Conservation (phyloP, 2,329 filamentous ascomycete genomes). For the Cordyceps cicadae region DNA sequence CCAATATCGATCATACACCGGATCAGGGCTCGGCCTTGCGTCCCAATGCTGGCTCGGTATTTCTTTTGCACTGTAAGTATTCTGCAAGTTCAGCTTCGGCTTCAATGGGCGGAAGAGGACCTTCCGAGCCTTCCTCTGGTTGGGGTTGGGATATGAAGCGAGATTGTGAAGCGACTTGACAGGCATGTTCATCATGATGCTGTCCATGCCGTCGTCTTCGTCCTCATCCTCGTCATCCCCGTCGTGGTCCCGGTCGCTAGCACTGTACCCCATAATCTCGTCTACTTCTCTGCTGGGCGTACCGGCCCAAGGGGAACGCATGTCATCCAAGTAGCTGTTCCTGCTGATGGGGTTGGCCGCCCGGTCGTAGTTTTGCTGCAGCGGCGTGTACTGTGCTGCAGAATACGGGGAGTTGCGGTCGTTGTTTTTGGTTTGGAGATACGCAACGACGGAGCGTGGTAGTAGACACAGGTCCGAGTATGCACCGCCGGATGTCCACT, state of each 20-base stretch:
- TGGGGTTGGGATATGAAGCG: constrained; percentile 48
- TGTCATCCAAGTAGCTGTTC: constrained; percentile 2
- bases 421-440: constrained; percentile 25
- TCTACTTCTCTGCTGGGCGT: neutral
- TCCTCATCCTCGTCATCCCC: constrained; percentile 21
- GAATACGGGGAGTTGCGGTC: constrained; percentile 17
- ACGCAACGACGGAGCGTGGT: constrained; percentile 28
- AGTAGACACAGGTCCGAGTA: constrained; percentile 28
- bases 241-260: constrained; percentile 14
- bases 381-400: constrained; percentile 37
- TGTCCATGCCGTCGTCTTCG: constrained; percentile 21
- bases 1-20: neutral
- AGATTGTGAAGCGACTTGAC: constrained; percentile 44
- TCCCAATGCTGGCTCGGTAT: neutral
- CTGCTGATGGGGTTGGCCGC: constrained; percentile 33
- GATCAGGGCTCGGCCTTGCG: neutral
- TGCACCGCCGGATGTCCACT: constrained; percentile 26
- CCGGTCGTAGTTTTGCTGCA: constrained; percentile 47
- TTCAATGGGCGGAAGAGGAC: constrained; percentile 30
- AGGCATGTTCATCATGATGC: constrained; percentile 29
- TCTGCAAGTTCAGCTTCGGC: constrained; percentile 13
- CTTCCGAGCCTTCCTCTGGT: constrained; percentile 43
- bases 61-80: neutral
- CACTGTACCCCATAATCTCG: neutral
- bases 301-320: neutral